These are phyloP conservation scores for Ceratocystiopsis minuta DNA, from an alignment of 2,329 filamentous ascomycete genomes.

Conservation along the genomic window DNA sequence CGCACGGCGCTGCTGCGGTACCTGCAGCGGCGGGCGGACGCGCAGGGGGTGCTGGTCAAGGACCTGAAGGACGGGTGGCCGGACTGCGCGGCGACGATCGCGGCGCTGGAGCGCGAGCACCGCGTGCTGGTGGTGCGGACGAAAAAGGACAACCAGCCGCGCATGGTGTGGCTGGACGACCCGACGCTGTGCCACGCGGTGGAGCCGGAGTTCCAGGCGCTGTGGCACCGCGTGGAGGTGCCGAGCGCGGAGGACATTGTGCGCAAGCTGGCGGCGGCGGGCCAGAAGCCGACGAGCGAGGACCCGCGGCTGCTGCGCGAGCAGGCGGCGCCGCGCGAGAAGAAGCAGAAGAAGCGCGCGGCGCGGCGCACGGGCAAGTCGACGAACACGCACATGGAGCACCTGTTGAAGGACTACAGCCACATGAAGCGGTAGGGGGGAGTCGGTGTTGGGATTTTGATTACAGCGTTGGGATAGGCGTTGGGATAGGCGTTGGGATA, in stretches of 20 bases:
- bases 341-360: conserved; percentile 55
- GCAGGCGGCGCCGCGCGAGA: conserved; percentile 38
- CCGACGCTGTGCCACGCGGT: conserved; percentile 56
- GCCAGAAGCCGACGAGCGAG: conserved; percentile 70
- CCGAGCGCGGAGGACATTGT: conserved; percentile 62
- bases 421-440: conserved; percentile 22
- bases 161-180: conserved; percentile 80
- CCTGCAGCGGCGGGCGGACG: conserved; percentile 65
- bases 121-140: conserved; percentile 73
- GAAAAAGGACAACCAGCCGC: conserved; percentile 78
- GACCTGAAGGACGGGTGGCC: conserved; percentile 95
- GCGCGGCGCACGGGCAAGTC: conserved; percentile 56
- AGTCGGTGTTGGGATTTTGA: neutral
- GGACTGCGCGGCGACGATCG: conserved; percentile 61
- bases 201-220: conserved; percentile 63
- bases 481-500: too few relatives aligned
- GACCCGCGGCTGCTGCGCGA: conserved; percentile 43
- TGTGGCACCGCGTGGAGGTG: conserved; percentile 68
- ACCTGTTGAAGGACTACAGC: conserved; percentile 58
- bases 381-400: conserved; percentile 75
- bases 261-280: conserved; percentile 55
- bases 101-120: conserved; percentile 58
- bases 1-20: conserved; percentile 61
- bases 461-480: too few relatives aligned
- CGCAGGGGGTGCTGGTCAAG: conserved; percentile 65